phyloP scores from a whole-genome alignment of 1,139 yeast species.

The Yamadazyma triangularis region DNA sequence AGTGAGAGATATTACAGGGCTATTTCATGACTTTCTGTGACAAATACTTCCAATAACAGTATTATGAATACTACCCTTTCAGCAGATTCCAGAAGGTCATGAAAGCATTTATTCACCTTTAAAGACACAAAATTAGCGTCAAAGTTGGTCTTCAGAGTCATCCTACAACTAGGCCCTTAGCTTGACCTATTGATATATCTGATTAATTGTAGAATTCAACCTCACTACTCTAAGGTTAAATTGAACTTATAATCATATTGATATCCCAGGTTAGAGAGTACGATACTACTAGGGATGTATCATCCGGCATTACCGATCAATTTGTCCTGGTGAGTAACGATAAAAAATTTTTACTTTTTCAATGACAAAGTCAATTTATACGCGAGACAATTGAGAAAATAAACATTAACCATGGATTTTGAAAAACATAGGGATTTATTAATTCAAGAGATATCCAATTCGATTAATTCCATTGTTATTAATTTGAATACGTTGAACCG shows the following conservation, averaged over 20 bases:
- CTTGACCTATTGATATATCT: too few relatives aligned
- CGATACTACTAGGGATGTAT: constrained; percentile 26
- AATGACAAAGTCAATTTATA: too few relatives aligned
- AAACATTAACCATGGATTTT: constrained; percentile 17
- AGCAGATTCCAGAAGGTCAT: too few relatives aligned
- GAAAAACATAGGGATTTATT: constrained; percentile 42
- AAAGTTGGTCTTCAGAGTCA: too few relatives aligned
- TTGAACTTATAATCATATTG: constrained; percentile 3
- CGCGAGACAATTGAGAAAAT: background rate
- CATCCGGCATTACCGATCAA: constrained; percentile 8
- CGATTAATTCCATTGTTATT: constrained; percentile 37
- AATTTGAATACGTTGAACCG: constrained; percentile 40
- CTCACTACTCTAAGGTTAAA: background rate
- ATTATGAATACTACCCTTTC: too few relatives aligned
- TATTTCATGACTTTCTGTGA: too few relatives aligned
- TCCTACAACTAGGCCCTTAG: too few relatives aligned
- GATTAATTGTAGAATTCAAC: background rate
- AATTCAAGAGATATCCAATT: constrained; percentile 38
- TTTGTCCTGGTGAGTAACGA: constrained; percentile 8
- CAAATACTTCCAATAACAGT: too few relatives aligned
- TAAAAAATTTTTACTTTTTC: constrained; percentile 1
- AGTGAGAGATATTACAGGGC: too few relatives aligned
- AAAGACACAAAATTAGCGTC: too few relatives aligned
- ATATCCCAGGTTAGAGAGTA: constrained; percentile 37
- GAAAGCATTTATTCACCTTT: too few relatives aligned